phyloP scores from a whole-genome alignment of 306 rosid species.

The Urtica urens region DNA sequence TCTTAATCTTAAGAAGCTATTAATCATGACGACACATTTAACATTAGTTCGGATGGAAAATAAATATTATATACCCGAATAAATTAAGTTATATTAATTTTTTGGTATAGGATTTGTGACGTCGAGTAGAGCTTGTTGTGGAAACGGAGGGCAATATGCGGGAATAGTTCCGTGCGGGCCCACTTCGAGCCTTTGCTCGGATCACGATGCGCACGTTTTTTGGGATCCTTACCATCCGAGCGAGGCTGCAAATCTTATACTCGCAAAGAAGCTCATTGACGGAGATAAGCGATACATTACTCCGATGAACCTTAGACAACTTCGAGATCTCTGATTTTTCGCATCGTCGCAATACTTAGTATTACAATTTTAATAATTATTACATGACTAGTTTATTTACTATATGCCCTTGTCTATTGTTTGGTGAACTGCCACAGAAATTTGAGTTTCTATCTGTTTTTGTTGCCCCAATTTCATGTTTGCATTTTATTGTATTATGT shows the following conservation, averaged over 20 bases:
- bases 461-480: not conserved
- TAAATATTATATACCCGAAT: no score
- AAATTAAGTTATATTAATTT: no score
- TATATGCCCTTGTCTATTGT: not conserved
- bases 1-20: no score
- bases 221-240: slow-evolving; percentile 99
- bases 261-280: slow-evolving; percentile 65
- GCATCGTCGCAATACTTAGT: no score
- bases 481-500: not conserved
- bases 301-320: slow-evolving; percentile 78
- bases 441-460: not conserved
- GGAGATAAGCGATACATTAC: slow-evolving; percentile 58
- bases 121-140: slow-evolving; percentile 75
- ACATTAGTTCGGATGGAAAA: no score
- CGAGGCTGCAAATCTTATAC: slow-evolving; percentile 70
- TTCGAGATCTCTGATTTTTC: slow-evolving; percentile 34
- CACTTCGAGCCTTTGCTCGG: slow-evolving; percentile 58
- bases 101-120: slow-evolving; percentile 51
- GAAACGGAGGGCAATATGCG: slow-evolving; percentile 87
- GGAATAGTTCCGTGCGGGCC: slow-evolving; percentile 96
- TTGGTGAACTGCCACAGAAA: slow-evolving; percentile 9
- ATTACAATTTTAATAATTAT: no score
- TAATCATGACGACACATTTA: no score
- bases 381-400: not conserved
- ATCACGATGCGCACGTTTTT: slow-evolving; percentile 62